These are phyloP conservation scores for Globomyces sp. DNA, from an alignment of 371 early-diverging fungal species.

Conservation along the genomic window DNA sequence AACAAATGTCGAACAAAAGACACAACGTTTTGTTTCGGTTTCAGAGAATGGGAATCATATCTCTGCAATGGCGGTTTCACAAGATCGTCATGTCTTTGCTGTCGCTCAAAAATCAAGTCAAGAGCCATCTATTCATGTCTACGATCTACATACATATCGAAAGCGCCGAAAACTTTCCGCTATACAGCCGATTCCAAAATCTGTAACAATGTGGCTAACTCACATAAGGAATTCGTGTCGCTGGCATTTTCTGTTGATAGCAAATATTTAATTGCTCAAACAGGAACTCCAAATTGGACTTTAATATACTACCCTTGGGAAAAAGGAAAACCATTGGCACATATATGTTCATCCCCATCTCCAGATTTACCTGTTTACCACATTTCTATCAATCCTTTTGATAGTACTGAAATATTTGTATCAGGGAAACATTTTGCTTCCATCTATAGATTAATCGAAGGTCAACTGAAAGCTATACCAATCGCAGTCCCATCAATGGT, in stretches of 20 bases:
- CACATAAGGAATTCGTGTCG: slow-evolving; percentile 38
- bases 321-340: slow-evolving; percentile 43
- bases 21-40: slow-evolving; percentile 49
- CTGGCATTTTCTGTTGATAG: slow-evolving; percentile 49
- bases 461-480: slow-evolving; percentile 29
- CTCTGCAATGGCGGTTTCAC: slow-evolving; percentile 41
- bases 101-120: slow-evolving; percentile 39
- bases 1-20: slow-evolving; percentile 42
- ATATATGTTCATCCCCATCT: slow-evolving; percentile 21
- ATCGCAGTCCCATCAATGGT: background rate
- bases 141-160: slow-evolving; percentile 29
- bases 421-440: slow-evolving; percentile 28
- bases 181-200: background rate
- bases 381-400: slow-evolving; percentile 44
- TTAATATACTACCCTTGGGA: slow-evolving; percentile 50
- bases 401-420: slow-evolving; percentile 44
- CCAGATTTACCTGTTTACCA: slow-evolving; percentile 28
- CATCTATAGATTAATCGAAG: slow-evolving; percentile 44
- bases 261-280: slow-evolving; percentile 46
- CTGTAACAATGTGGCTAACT: background rate
- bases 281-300: slow-evolving; percentile 40
- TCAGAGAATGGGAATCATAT: slow-evolving; percentile 40
- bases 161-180: slow-evolving; percentile 32
- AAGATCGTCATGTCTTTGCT: slow-evolving; percentile 49
- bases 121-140: slow-evolving; percentile 24